Percentiles rank a stretch among this genome's conserved stretches.
Conservation (phyloP, 768 basidiomycete species). For the Artomyces pyxidatus region DNA sequence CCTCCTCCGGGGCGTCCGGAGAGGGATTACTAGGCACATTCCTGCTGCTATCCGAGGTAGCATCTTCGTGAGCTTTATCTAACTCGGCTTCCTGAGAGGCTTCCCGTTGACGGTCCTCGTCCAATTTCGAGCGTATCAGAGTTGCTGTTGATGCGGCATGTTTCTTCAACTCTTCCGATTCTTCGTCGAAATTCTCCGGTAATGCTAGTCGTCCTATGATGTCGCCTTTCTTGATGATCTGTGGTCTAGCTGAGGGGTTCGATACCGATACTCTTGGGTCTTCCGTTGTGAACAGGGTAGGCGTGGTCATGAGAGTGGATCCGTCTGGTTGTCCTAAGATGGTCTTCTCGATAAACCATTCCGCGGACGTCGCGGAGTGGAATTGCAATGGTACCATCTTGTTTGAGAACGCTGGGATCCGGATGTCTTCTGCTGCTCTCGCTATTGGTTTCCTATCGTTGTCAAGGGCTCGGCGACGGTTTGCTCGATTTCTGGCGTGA, state of each 20-base stretch:
- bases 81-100: neutral
- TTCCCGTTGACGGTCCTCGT: neutral
- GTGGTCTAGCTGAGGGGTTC: neutral
- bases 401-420: neutral
- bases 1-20: neutral
- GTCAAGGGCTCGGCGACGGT: neutral
- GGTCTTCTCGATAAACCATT: neutral
- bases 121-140: neutral
- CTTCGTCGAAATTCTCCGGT: neutral
- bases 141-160: neutral
- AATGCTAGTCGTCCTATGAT: neutral
- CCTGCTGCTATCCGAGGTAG: neutral
- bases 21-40: neutral
- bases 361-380: neutral
- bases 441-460: neutral
- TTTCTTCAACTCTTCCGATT: neutral
- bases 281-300: neutral
- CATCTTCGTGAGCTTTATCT: neutral
- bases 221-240: neutral
- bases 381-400: neutral
- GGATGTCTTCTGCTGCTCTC: neutral
- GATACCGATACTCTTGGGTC: neutral
- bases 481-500: neutral
- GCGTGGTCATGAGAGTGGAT: neutral
- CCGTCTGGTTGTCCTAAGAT: neutral